Conservation (phyloP, 106 monocot genomes). For the Platanthera zijinensis region DNA sequence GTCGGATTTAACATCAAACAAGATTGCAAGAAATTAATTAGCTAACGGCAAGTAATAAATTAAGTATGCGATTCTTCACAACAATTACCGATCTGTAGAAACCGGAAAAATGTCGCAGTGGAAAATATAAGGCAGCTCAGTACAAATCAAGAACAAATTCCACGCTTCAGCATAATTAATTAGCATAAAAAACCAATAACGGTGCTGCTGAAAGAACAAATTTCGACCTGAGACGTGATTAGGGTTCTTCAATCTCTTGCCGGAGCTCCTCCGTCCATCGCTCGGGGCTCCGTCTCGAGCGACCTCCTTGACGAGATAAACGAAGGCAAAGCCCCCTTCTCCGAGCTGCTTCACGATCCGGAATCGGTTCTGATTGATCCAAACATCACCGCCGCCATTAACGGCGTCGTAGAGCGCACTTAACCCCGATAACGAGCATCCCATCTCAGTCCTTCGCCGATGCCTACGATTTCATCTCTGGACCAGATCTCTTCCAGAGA, state of each 20-base stretch:
- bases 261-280: slow-evolving; percentile 17
- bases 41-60: no score
- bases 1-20: no score
- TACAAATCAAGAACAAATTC: not conserved
- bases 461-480: not conserved
- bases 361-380: slow-evolving; percentile 97
- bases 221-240: slow-evolving; percentile 64
- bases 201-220: not conserved
- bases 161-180: not conserved
- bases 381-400: slow-evolving; percentile 78
- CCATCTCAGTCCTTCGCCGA: slow-evolving; percentile 34
- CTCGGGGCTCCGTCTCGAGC: slow-evolving; percentile 14
- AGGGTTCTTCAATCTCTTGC: slow-evolving; percentile 36
- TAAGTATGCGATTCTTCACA: not conserved
- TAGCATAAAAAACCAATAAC: not conserved
- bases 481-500: no score
- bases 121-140: not conserved
- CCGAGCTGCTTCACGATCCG: slow-evolving; percentile 80
- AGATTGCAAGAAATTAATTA: no score
- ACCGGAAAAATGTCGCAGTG: not conserved
- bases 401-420: slow-evolving; percentile 84
- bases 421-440: slow-evolving; percentile 94
- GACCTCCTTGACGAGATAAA: slow-evolving; percentile 87
- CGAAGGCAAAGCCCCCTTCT: slow-evolving; percentile 89
- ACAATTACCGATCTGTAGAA: not conserved